These are phyloP conservation scores for Thermochaetoides thermophila DNA, from an alignment of 495 filamentous ascomycete species.

Conservation along the genomic window DNA sequence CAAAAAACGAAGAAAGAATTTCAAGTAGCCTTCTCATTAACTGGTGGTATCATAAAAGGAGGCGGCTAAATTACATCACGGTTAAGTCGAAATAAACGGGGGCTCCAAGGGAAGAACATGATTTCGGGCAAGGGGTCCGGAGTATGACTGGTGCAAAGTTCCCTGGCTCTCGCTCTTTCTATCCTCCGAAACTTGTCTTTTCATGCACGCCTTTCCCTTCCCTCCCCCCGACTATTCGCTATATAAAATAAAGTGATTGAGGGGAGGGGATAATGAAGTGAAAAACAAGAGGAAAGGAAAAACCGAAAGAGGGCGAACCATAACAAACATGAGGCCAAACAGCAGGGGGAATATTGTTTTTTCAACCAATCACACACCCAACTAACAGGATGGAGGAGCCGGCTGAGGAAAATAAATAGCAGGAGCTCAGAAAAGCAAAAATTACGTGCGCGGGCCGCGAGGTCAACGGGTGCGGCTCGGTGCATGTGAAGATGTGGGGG, in stretches of 20 bases:
- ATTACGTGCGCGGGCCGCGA: too few species aligned
- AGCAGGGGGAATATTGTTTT: neutral
- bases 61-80: conserved; percentile 33
- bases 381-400: too few species aligned
- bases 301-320: neutral
- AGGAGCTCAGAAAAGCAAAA: too few species aligned
- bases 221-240: too few species aligned
- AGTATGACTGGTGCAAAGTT: too few species aligned
- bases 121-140: too few species aligned
- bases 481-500: neutral
- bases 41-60: conserved; percentile 30
- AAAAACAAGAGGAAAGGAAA: neutral
- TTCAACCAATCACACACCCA: too few species aligned
- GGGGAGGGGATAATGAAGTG: neutral
- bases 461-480: too few species aligned
- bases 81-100: conserved; percentile 19
- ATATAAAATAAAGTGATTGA: too few species aligned
- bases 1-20: conserved; percentile 15
- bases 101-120: conserved; percentile 5
- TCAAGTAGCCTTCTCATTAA: conserved; percentile 33
- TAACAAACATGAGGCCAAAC: neutral
- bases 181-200: too few species aligned
- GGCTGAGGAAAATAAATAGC: too few species aligned
- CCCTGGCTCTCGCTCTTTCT: neutral
- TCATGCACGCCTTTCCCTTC: too few species aligned